These are phyloP conservation scores for Rhynchosporium graminicola DNA, from an alignment of 2,329 filamentous ascomycete genomes.

Conservation along the genomic window DNA sequence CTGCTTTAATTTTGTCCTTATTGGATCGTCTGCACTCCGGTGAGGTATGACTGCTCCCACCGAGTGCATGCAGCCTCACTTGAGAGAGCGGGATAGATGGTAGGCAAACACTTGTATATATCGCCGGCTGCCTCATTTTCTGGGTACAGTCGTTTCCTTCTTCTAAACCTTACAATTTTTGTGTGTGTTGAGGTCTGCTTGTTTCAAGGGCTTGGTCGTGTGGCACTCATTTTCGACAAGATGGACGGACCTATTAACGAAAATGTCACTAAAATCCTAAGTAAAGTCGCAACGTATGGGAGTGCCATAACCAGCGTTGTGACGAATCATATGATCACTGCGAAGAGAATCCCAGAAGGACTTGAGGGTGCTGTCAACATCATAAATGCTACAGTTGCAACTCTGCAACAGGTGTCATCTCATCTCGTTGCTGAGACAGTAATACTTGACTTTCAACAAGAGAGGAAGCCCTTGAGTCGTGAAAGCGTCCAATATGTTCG, in stretches of 20 bases:
- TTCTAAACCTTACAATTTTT: background rate
- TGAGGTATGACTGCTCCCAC: background rate
- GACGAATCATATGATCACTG: slow-evolving; percentile 26
- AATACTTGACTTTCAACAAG: background rate
- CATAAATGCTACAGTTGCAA: slow-evolving; percentile 27
- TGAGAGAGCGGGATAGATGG: background rate
- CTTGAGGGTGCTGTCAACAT: slow-evolving; percentile 30
- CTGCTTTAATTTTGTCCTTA: slow-evolving; percentile 3
- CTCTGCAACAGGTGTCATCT: slow-evolving; percentile 28
- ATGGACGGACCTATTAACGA: slow-evolving; percentile 22
- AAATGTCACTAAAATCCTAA: slow-evolving; percentile 16
- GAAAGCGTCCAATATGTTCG: slow-evolving; percentile 31
- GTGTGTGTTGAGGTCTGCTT: background rate
- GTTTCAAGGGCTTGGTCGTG: background rate
- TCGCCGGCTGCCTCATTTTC: background rate
- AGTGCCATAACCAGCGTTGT: slow-evolving; percentile 28
- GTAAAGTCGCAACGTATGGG: slow-evolving; percentile 26
- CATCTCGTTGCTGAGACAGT: slow-evolving; percentile 23
- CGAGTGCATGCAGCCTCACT: background rate
- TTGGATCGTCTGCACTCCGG: background rate
- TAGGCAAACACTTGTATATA: slow-evolving; percentile 1
- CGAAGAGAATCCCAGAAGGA: background rate
- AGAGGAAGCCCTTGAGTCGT: slow-evolving; percentile 28
- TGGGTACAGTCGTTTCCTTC: background rate
- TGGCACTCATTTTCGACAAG: background rate